These are phyloP conservation scores for Sergeia podlipaevii DNA, from an alignment of 208 protist genomes.

Conservation along the genomic window DNA sequence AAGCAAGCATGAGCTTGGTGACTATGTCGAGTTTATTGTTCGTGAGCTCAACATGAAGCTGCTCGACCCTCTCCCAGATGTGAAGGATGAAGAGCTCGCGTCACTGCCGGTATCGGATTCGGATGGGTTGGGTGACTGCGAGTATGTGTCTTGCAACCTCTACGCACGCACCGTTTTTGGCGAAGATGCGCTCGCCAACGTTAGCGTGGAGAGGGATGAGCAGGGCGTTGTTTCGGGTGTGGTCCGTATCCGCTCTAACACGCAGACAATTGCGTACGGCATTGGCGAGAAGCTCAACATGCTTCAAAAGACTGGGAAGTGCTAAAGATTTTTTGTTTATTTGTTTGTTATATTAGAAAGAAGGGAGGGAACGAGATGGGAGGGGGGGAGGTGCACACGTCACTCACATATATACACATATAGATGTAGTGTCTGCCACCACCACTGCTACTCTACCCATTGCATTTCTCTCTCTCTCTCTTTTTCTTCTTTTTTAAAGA, in stretches of 20 bases:
- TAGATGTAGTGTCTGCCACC: background rate
- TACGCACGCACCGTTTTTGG: constrained; percentile 97
- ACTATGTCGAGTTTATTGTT: constrained; percentile 92
- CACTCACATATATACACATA: background rate
- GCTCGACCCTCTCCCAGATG: constrained; percentile 29
- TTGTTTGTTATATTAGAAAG: background rate
- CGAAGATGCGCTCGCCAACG: constrained; percentile 97
- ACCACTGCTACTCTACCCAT: too few species aligned
- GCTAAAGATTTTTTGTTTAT: constrained; percentile 11
- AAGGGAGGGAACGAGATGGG: background rate
- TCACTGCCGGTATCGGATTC: constrained; percentile 19
- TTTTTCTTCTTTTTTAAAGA: constrained; percentile 8
- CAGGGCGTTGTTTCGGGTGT: constrained; percentile 92
- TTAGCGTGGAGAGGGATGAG: constrained; percentile 76
- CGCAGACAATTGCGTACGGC: constrained; percentile 97
- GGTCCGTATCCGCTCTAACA: constrained; percentile 96
- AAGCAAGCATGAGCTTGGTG: constrained; percentile 61
- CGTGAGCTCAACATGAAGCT: constrained; percentile 95
- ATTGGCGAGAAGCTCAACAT: constrained; percentile 97
- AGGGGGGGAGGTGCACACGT: background rate
- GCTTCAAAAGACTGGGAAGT: constrained; percentile 37
- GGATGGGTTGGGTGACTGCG: constrained; percentile 75
- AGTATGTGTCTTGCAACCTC: constrained; percentile 96
- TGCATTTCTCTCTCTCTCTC: constrained; percentile 5
- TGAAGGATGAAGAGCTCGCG: constrained; percentile 6